Evolutionary conservation across 345 rosid genomes (phyloP).

Genomic region (Triadica sebifera): DNA sequence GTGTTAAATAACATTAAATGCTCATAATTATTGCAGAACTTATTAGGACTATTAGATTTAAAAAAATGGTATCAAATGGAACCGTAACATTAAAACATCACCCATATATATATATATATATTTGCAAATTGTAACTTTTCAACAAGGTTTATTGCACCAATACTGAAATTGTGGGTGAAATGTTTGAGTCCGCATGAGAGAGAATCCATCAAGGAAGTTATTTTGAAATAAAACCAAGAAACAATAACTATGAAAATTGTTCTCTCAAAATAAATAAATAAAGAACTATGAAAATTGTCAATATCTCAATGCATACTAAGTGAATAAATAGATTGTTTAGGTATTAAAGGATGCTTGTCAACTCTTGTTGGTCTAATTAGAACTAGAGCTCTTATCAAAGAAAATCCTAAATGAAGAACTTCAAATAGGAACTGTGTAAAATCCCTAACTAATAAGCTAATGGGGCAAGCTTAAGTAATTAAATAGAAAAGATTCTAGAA

Average conservation of each 20-base stretch:
- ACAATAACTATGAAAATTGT: neutral
- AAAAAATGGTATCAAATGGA: too few relatives aligned
- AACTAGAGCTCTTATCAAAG: neutral
- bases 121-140: neutral
- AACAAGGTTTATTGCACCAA: neutral
- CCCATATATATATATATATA: too few relatives aligned
- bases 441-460: neutral
- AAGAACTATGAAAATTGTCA: neutral
- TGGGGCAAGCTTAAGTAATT: neutral
- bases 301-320: neutral
- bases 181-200: neutral
- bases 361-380: neutral
- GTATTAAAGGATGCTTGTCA: neutral
- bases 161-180: neutral
- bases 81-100: too few relatives aligned
- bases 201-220: neutral
- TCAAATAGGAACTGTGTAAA: neutral
- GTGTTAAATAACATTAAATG: too few relatives aligned
- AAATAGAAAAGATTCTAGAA: neutral
- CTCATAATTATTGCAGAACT: too few relatives aligned
- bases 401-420: neutral
- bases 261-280: too few relatives aligned
- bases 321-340: neutral
- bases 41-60: too few relatives aligned
- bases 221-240: neutral